These are phyloP conservation scores for Teratosphaeria destructans DNA, from an alignment of 2,329 filamentous ascomycete species.

Conservation along the genomic window DNA sequence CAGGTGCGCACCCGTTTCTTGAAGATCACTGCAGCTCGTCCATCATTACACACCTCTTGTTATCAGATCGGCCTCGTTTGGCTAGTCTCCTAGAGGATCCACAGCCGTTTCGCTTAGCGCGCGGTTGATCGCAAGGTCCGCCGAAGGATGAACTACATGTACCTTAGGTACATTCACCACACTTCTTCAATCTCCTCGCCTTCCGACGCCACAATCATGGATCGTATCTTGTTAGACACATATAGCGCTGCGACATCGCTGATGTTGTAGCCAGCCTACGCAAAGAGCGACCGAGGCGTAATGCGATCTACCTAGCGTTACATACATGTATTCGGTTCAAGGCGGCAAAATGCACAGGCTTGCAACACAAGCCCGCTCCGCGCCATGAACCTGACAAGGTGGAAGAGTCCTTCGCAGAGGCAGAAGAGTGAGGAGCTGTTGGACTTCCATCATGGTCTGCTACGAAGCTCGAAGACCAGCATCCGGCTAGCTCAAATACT, in stretches of 20 bases:
- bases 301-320: background rate
- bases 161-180: background rate
- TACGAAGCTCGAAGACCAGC: slow-evolving; percentile 16
- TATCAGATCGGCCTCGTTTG: background rate
- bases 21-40: background rate
- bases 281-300: background rate
- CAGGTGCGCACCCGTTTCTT: background rate
- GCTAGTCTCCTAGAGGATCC: background rate
- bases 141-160: background rate
- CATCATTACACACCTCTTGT: too few relatives aligned
- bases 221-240: background rate
- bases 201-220: too few relatives aligned
- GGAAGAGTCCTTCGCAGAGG: slow-evolving; percentile 11
- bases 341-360: background rate
- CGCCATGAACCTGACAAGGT: slow-evolving; percentile 14
- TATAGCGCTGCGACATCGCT: background rate
- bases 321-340: background rate
- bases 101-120: background rate
- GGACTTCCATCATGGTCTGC: slow-evolving; percentile 16
- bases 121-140: background rate
- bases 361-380: background rate
- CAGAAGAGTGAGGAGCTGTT: slow-evolving; percentile 2
- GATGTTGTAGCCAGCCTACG: too few relatives aligned
- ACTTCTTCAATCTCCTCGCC: background rate
- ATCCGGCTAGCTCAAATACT: slow-evolving; percentile 19